Base-by-base conservation (phyloP, 1,284 basidiomycete species). In the Entoloma clypeatum region DNA sequence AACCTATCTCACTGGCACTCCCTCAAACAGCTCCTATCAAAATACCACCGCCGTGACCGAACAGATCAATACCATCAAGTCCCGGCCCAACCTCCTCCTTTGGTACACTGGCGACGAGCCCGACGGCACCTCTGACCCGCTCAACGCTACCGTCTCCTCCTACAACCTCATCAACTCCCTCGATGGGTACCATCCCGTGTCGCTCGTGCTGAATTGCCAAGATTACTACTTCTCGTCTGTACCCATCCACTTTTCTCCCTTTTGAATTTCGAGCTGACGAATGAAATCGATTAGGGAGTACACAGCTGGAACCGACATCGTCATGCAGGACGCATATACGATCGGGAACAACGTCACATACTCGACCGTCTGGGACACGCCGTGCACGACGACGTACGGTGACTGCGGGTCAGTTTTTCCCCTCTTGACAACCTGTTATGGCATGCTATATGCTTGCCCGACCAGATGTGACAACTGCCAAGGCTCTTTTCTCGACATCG, bases 81-180 rank as follows among this genome's bases (percentile, higher is more conserved):
- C 71, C 23, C 72, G 80, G 4, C 69, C 76, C 0, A 86, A 85
- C 48, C 68, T 89, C 11, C 66, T 89, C 6, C 61, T 85, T 0
- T 89, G 84, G 82, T 89, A 86, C 61, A 86, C 83, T 7, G 82
- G 68, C 0, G 83, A 87, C 48, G 84, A 87, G 54, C 82, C 82
- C 0, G 85, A 88, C 51, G 86, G 85, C 25, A 65, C 75, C 2
- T 71, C 69, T 16, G 82, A 86, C 47, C 80, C 82, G 8, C 63
- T 81, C 22, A 71, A 78, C 48, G 80, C 80, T 1, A 81, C 84
- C 0, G 51, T 62, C 1, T 60, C 59, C 25, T 61, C 82, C 0
- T 79, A 79, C 41, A 74, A 81, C 48, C 63, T 79, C n/a, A 85
- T 89, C 50, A 75, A 77, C 43, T 67, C 70, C 3, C 62, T 86